Conservation (phyloP, 306 rosid genomes). For the Benincasa hispida region DNA sequence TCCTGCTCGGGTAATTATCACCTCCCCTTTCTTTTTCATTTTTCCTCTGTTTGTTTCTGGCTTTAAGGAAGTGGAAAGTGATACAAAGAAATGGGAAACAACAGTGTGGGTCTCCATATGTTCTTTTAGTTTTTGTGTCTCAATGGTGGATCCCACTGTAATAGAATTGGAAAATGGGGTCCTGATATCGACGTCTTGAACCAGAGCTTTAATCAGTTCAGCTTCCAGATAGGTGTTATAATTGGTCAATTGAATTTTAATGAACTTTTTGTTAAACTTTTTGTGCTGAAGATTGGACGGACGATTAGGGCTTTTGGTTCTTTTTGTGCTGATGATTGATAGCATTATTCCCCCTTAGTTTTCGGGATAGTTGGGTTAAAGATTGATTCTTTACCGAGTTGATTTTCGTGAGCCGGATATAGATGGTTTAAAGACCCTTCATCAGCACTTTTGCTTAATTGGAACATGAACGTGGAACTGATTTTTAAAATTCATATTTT, state of each 20-base stretch:
- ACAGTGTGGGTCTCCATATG: neutral
- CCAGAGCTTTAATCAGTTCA: neutral
- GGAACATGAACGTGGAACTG: neutral
- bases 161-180: neutral
- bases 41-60: neutral
- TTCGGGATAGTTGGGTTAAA: neutral
- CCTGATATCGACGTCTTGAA: neutral
- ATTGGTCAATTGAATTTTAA: neutral
- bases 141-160: neutral
- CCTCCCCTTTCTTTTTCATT: neutral
- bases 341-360: slow-evolving; percentile 1
- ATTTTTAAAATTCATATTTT: neutral
- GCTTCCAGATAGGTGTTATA: neutral
- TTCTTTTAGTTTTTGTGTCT: neutral
- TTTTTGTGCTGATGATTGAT: neutral
- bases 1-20: slow-evolving; percentile 66
- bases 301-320: neutral
- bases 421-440: neutral
- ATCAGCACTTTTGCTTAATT: neutral
- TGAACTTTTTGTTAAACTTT: neutral
- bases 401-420: neutral
- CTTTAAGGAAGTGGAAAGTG: neutral
- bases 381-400: neutral
- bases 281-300: neutral
- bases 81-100: neutral